Percentiles rank a stretch among this genome's conserved stretches.
Conservation (phyloP, 1,284 basidiomycete species). For the Gomphus sp. region DNA sequence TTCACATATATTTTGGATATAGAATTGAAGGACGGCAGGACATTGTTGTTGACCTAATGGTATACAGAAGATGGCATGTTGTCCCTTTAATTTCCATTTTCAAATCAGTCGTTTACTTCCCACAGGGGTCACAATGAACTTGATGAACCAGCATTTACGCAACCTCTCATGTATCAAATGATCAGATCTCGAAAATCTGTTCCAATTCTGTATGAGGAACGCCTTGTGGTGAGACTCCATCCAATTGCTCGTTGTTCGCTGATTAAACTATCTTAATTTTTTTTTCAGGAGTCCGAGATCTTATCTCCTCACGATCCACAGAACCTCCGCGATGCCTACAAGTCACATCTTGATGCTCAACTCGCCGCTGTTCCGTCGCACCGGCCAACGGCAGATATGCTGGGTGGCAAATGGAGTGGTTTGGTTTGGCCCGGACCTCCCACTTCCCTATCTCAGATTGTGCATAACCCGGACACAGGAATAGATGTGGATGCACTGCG, state of each 20-base stretch:
- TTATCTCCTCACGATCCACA: conserved; percentile 42
- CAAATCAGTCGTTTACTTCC: neutral
- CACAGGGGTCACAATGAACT: conserved; percentile 80
- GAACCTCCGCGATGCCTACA: conserved; percentile 46
- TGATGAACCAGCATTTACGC: conserved; percentile 85
- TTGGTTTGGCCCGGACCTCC: conserved; percentile 58
- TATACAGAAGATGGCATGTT: conserved; percentile 70
- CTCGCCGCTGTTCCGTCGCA: conserved; percentile 43
- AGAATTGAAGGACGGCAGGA: conserved; percentile 33
- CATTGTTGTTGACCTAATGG: conserved; percentile 80
- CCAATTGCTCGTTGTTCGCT: neutral
- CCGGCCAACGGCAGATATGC: conserved; percentile 41
- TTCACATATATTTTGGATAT: conserved; percentile 10
- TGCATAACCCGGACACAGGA: conserved; percentile 59
- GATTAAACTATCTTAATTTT: neutral
- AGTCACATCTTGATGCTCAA: conserved; percentile 49
- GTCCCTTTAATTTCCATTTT: neutral
- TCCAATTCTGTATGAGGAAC: conserved; percentile 73
- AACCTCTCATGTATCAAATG: conserved; percentile 83
- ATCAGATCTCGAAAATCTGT: conserved; percentile 71
- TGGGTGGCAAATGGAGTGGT: conserved; percentile 52
- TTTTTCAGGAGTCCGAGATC: conserved; percentile 41
- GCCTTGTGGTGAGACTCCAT: conserved; percentile 58
- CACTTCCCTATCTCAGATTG: conserved; percentile 23
- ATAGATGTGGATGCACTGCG: conserved; percentile 42